These are phyloP conservation scores for Thielaviopsis musarum DNA, from an alignment of 2,329 filamentous ascomycete species.

Conservation along the genomic window DNA sequence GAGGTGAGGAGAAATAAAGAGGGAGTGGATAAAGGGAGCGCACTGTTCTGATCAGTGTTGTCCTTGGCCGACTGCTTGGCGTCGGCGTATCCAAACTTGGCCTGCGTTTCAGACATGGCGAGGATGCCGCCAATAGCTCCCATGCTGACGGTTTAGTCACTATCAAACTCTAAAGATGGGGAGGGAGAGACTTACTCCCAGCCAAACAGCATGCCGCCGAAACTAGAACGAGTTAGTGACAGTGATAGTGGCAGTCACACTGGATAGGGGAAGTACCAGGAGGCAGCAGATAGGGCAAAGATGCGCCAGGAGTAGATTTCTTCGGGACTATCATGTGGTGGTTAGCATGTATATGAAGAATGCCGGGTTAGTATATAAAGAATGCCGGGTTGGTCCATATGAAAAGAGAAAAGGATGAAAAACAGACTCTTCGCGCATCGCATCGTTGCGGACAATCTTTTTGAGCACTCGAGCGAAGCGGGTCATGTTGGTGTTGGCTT, in stretches of 20 bases:
- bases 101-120: conserved; percentile 39
- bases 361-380: too few relatives aligned
- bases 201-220: conserved; percentile 41
- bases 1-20: too few relatives aligned
- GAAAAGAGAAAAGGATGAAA: too few relatives aligned
- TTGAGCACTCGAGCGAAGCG: conserved; percentile 28
- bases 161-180: not conserved
- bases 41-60: conserved; percentile 40
- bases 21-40: too few relatives aligned
- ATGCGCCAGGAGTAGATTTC: conserved; percentile 57
- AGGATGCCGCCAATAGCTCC: conserved; percentile 53
- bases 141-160: conserved; percentile 26
- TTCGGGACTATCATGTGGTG: conserved; percentile 24
- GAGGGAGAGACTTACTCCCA: conserved; percentile 20
- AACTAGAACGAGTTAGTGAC: conserved; percentile 27
- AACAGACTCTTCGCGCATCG: conserved; percentile 43
- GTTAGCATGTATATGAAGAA: not conserved
- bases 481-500: not conserved
- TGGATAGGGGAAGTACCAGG: not conserved
- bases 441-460: conserved; percentile 48
- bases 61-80: conserved; percentile 21
- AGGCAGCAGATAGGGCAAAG: conserved; percentile 42
- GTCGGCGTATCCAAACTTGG: conserved; percentile 20
- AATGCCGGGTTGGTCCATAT: too few relatives aligned
- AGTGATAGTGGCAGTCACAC: not conserved